phyloP scores from a whole-genome alignment of 176 grass and related monocot genomes.

The Lolium multiflorum region DNA sequence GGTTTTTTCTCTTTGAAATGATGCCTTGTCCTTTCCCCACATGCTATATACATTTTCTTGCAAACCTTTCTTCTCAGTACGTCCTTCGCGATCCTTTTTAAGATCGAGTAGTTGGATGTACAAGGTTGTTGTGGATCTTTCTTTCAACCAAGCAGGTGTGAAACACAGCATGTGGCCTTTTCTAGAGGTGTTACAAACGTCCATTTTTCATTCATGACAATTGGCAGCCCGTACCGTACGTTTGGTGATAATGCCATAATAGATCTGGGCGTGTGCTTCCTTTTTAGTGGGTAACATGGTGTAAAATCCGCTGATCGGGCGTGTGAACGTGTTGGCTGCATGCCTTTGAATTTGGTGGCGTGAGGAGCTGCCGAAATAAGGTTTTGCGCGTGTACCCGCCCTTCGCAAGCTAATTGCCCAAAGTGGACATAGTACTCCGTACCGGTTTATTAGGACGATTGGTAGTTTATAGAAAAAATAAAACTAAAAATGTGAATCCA shows the following conservation, averaged over 20 bases:
- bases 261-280: not conserved
- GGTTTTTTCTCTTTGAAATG: too few species aligned
- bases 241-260: not conserved
- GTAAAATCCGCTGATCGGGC: not conserved
- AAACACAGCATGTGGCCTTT: constrained; percentile 26
- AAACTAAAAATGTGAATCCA: too few species aligned
- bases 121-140: not conserved
- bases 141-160: not conserved
- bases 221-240: not conserved
- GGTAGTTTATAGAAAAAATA: too few species aligned
- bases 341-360: not conserved
- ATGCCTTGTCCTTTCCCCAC: too few species aligned
- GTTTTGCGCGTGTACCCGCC: not conserved
- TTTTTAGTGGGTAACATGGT: not conserved
- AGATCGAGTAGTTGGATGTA: not conserved
- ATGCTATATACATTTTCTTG: constrained; percentile 9
- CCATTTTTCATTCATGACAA: not conserved
- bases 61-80: not conserved
- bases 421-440: not conserved
- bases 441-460: too few species aligned
- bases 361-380: not conserved
- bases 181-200: not conserved
- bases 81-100: constrained; percentile 15
- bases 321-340: not conserved
- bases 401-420: not conserved